These are phyloP conservation scores for Raphanus sativus DNA, from an alignment of 345 rosid genomes.

Conservation along the genomic window DNA sequence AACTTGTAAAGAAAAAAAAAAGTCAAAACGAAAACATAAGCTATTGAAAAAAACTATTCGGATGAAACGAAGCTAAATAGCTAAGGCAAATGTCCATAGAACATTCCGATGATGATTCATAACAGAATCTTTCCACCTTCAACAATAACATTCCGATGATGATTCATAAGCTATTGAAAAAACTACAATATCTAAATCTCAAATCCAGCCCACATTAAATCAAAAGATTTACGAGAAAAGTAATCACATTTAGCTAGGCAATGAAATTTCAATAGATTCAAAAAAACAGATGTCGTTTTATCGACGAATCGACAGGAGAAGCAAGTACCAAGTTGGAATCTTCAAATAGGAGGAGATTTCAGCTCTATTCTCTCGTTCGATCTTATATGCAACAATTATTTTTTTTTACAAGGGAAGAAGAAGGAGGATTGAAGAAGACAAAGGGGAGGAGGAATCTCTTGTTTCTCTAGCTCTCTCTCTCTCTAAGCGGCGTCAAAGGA, in stretches of 20 bases:
- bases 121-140: too few relatives aligned
- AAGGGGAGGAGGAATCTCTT: too few relatives aligned
- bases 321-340: conserved; percentile 25
- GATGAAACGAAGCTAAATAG: background rate
- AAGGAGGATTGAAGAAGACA: background rate
- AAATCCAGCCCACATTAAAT: too few relatives aligned
- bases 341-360: background rate
- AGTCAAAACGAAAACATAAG: conserved; percentile 9
- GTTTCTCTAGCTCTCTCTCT: too few relatives aligned
- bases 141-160: background rate
- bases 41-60: too few relatives aligned
- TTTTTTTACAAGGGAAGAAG: background rate
- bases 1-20: background rate
- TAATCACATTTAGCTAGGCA: conserved; percentile 24
- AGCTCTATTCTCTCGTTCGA: conserved; percentile 16
- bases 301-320: background rate
- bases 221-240: background rate
- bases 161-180: background rate
- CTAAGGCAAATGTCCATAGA: background rate
- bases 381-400: background rate
- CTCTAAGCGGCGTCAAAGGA: conserved; percentile 27
- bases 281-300: background rate
- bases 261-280: background rate
- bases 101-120: background rate
- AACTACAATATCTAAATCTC: background rate